Percentiles rank a stretch among this genome's conserved stretches.
Conservation (phyloP, 192 early-diverging fungal genomes). For the Umbelopsis sp. region DNA sequence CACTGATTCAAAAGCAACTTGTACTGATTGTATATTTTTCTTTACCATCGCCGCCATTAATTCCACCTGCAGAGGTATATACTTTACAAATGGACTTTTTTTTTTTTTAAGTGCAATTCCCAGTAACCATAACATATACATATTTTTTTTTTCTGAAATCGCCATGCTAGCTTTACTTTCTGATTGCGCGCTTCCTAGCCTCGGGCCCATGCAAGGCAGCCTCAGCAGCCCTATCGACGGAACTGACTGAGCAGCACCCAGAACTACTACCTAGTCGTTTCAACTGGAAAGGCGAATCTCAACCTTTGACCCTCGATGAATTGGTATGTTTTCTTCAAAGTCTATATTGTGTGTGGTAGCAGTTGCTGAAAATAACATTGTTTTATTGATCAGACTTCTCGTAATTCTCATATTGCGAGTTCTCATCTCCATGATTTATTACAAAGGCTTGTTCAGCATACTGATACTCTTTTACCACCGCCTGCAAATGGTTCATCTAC, state of each 20-base stretch:
- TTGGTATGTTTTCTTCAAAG: slow-evolving; percentile 50
- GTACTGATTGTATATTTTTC: background rate
- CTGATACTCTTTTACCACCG: slow-evolving; percentile 31
- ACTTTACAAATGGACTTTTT: background rate
- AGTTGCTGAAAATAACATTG: slow-evolving; percentile 6
- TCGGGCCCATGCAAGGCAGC: slow-evolving; percentile 56
- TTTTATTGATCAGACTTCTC: background rate
- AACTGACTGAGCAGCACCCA: slow-evolving; percentile 44
- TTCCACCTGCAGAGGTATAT: background rate
- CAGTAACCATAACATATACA: background rate
- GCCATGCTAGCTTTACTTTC: slow-evolving; percentile 62
- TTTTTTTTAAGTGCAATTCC: slow-evolving; percentile 4
- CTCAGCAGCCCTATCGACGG: slow-evolving; percentile 49
- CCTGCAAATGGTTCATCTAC: slow-evolving; percentile 19
- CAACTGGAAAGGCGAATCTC: slow-evolving; percentile 69
- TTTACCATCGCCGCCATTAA: background rate
- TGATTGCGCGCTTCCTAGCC: slow-evolving; percentile 71
- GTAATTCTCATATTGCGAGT: slow-evolving; percentile 32
- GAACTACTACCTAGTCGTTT: slow-evolving; percentile 63
- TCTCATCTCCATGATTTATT: slow-evolving; percentile 33
- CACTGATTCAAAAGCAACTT: background rate
- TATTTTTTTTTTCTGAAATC: background rate
- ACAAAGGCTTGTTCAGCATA: slow-evolving; percentile 37
- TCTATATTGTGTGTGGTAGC: slow-evolving; percentile 29
- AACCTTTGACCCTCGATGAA: slow-evolving; percentile 54